Base-by-base conservation (phyloP, 768 basidiomycete species). In the Lactarius deliciosus region DNA sequence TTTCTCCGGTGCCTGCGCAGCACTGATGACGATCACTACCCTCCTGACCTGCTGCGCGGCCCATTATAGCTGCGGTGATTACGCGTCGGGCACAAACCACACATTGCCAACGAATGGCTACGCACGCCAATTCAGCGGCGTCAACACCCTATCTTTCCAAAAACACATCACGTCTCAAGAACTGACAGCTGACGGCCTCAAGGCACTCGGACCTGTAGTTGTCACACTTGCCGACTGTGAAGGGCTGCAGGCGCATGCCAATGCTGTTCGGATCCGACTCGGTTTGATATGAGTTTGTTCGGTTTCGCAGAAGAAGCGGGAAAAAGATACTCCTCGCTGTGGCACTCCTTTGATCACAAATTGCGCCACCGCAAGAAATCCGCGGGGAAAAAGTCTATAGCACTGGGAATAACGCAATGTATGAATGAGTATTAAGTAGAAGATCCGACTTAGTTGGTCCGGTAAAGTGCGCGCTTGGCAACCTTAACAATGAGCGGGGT, bases 151-250 rank as follows among this genome's bases (percentile, higher is more conserved):
- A 10, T 95, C 94, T 1, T 99, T 98, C 90, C 96, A 98, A 75
- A 99, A 99, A 77, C 91, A 98, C 76, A 98, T 98, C 72, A 99
- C 97, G 16, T 95, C 94, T 6, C 97, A 98, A 76, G 91, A 97
- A 75, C 85, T 98, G 28, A 91, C 94, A 11, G 76, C 81, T 20
- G 85, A 82, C 7, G 97, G 97, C 18, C 80, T 99, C 63, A 81
- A 81, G 71, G 79, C 71, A 15, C 81, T 99, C 38, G 97, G 97
- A 4, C 97, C 97, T 13, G 79, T 90, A 15, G 96, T 98, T 6
- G 89, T 84, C 22, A 92, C 88, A 3, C 77, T 99, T 38, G 97
- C 97, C 1, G 95, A 97, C 71, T 92, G 95, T 73, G 97, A 99
- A 79, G 95, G 94, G 11, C 77, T 99, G 16, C 88, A 92, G 71